Conservation (phyloP, 305 asterid genomes). For the Fraxinus latifolia region DNA sequence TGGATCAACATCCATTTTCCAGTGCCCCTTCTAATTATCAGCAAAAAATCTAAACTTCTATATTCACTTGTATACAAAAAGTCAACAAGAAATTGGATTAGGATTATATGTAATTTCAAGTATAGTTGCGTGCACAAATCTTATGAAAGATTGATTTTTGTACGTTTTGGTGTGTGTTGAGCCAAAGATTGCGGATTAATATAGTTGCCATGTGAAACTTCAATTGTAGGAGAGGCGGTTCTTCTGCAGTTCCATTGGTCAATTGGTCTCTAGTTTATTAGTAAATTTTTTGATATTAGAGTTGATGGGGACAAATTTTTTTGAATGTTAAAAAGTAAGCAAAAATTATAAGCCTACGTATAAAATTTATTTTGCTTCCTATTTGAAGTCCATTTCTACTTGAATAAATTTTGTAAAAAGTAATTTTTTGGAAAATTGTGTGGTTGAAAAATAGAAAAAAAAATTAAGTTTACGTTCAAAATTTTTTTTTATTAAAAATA, state of each 20-base stretch:
- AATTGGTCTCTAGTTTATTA: background rate
- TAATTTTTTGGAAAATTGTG: no score
- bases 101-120: background rate
- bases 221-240: background rate
- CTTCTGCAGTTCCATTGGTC: background rate
- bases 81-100: background rate
- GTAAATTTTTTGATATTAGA: no score
- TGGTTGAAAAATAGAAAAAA: no score
- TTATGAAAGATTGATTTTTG: background rate
- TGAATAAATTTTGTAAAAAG: no score
- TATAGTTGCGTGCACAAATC: background rate
- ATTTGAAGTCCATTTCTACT: no score
- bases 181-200: background rate
- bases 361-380: no score
- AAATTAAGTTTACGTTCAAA: no score
- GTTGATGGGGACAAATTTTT: no score
- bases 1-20: constrained; percentile 65
- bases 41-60: background rate
- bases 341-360: no score
- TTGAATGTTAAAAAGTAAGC: no score
- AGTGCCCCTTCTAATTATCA: background rate
- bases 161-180: background rate
- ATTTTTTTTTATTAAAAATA: no score
- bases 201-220: background rate
- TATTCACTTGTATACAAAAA: background rate